Conservation (phyloP, 345 rosid species). For the Salix viminalis region DNA sequence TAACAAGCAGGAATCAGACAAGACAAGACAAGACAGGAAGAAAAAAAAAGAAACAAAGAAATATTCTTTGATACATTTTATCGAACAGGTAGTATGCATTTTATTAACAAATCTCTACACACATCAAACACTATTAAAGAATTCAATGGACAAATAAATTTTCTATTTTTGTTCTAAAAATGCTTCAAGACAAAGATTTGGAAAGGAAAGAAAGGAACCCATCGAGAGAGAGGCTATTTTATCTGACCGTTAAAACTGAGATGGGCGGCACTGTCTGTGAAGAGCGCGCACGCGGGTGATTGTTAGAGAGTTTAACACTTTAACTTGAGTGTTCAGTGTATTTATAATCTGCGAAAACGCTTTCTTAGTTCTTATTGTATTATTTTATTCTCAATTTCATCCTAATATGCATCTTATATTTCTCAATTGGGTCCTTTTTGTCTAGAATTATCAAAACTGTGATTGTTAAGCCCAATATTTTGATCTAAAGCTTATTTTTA, state of each 20-base stretch:
- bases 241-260: neutral
- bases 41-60: neutral
- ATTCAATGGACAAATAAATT: neutral
- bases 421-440: too few relatives aligned
- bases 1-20: neutral
- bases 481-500: too few relatives aligned
- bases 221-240: neutral
- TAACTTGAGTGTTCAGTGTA: too few relatives aligned
- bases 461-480: too few relatives aligned
- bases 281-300: too few relatives aligned
- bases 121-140: too few relatives aligned
- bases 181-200: neutral
- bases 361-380: neutral
- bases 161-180: neutral
- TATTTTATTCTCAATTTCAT: neutral
- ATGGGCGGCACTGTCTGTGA: neutral
- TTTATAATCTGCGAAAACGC: neutral
- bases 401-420: neutral
- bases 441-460: too few relatives aligned
- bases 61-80: conserved; percentile 11
- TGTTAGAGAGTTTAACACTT: too few relatives aligned
- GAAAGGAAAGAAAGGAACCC: neutral
- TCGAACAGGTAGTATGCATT: conserved; percentile 7
- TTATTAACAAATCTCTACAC: neutral
- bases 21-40: neutral